Base-by-base conservation (phyloP, 1,284 basidiomycete species). In the Meripilus lineatus region DNA sequence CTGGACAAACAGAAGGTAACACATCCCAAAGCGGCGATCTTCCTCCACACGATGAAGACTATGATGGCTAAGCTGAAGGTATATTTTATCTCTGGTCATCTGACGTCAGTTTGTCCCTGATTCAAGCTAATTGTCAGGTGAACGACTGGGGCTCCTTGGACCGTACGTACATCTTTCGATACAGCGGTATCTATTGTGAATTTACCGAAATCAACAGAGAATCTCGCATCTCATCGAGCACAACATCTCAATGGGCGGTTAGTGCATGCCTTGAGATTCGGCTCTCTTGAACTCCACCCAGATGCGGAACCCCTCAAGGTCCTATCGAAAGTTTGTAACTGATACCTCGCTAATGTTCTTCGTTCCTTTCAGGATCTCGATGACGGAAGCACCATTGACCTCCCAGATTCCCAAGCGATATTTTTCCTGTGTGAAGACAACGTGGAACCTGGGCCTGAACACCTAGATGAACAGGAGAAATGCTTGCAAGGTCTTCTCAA, bases 21-120 rank as follows among this genome's bases (percentile, higher is more conserved):
- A 0, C 77, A 82, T 50, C 56, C 53, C 0, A 65, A 68, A 0
- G 80, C 72, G 0, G 75, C 74, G 2, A 67, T 73, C 34, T 81
- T 82, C 51, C 58, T 81, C 14, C 70, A 76, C 26, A 69, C 70
- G 2, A 58, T 83, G 55, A 82, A 82, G 57, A 78, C 76, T 0
- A 53, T 83, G 32, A 83, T 82, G 79, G 79, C 79, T 4, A 83
- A 82, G 45, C 52, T 82, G 38, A 82, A 82, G 70, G 80, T 75
- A 43, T 14, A 45, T 34, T 10, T 8, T 20, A 7, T 5, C 44
- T 35, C 10, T 24, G 21, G 5, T 20, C 48, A 15, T n/a, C n/a
- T n/a, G n/a, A 11, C 36, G 4, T 24, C 35, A 23, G 8, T 21
- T 38, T 21, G 35, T 30, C 14, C 8, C 3, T n/a, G n/a, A n/a